Base-by-base conservation (phyloP, 495 filamentous ascomycete species). In the Clavariopsis aquatica region DNA sequence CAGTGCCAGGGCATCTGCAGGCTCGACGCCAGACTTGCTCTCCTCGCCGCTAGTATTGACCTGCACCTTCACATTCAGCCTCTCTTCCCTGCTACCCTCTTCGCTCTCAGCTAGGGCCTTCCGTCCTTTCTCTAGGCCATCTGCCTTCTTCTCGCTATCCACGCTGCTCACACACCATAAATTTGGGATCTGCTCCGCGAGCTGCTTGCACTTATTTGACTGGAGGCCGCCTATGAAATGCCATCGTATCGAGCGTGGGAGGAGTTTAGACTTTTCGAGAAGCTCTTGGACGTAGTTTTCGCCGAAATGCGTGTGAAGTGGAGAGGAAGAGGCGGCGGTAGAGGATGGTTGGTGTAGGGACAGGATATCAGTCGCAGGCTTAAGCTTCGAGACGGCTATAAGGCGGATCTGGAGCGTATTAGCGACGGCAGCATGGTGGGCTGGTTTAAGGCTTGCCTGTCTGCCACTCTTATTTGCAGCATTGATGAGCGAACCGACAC, bases 271-370 rank as follows among this genome's bases (percentile, higher is more conserved):
- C 77, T 98, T 98, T 74, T 93, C 85, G 52, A 84, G 78, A 45
- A 98, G 86, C 73, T 98, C 94, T 74, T 97, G 92, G 15, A 89
- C 82, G 80, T 98, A 98, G 79, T 98, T 98, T 77, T 98, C 94
- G 65, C 94, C 94, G 75, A 97, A 97, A 77, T 98, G 92, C 53
- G 80, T 68, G 45, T 96, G 93, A 65, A 46, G 67, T 6, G 31
- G 31, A 31, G 45, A 65, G 15, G 15, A 22, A 17, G 23, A 24
- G 20, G 22, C 6, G 17, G 34, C 28, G 46, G 43, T 57, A 0
- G 82, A 70, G 17, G 43, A 24, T 45, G 81, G 69, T 61, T 84
- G 78, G 78, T 95, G 88, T 1, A 98, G 82, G 52, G 90, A 86
- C 45, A 96, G 81, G 71, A 97, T 86, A 77, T 98, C 95, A 57